Base-by-base conservation (phyloP, 2,329 filamentous ascomycete species). In the Diplodia seriata region DNA sequence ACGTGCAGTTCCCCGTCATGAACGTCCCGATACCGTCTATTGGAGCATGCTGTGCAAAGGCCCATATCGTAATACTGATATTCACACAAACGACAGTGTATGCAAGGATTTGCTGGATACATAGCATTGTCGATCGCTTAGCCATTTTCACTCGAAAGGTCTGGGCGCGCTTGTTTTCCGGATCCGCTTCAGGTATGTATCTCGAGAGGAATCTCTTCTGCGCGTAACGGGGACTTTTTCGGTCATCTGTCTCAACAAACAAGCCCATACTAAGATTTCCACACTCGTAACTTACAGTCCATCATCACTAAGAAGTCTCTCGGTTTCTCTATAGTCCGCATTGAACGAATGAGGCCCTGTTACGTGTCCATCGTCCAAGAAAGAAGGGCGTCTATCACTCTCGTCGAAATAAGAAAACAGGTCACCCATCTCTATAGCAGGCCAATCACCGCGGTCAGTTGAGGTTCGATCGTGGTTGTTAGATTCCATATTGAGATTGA, bases 1-100 rank as follows among this genome's bases (percentile, higher is more conserved):
- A 31, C 1, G 38, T 18, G 57, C 71, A 73, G 36, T 51, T 29
- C 15, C 49, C 49, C 11, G 49, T 51, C 23, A 51, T 29, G 8
- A 51, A 14, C 4, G 49, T 51, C 9, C 49, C 49, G 3, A 29
- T 51, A 2, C 49, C 49, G 4, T 29, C 5, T 29, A 29, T 29
- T 3, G 49, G 49, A 9, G 4, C 15, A 11, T 51, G 14, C 23
- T 4, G 15, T 1, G n/a, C 49, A 15, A 26, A 26, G 9, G 49
- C 49, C 49, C 49, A 51, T 23, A 51, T 29, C 14, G 49, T 51
- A 3, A 23, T 4, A 15, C 20, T n/a, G 3, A 51, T 14, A n/a
- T 51, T 51, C 1, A 29, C 5, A 15, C 8, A 4, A 2, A 51
- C 49, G 1, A 51, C 49, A 5, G 23, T 6, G 7, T 23, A 23